A percentile compares a stretch with the other conserved stretches of the same genome.
These are phyloP conservation scores for Tolypocladium guangdongense DNA, from an alignment of 2,329 filamentous ascomycete genomes.

Conservation along the genomic window DNA sequence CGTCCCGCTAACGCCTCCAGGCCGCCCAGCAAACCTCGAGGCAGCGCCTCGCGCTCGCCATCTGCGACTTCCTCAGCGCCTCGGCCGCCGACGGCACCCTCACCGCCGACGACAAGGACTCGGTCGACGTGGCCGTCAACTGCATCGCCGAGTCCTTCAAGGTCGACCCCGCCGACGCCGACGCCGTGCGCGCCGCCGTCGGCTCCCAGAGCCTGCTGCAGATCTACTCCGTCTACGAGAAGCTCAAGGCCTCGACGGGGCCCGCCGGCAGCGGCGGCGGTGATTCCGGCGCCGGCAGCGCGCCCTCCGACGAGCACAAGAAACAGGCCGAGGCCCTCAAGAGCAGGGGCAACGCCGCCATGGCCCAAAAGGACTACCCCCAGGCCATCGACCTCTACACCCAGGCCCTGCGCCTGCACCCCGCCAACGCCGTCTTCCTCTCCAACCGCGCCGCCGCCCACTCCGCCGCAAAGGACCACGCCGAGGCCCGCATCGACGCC, in stretches of 20 bases:
- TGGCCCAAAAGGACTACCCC: slow-evolving; percentile 86
- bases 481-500: slow-evolving; percentile 74
- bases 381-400: slow-evolving; percentile 79
- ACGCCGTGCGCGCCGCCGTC: slow-evolving; percentile 63
- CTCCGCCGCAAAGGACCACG: slow-evolving; percentile 74
- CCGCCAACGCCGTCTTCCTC: slow-evolving; percentile 88
- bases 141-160: slow-evolving; percentile 95
- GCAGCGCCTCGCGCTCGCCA: slow-evolving; percentile 90
- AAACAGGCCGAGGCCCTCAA: slow-evolving; percentile 83
- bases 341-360: slow-evolving; percentile 82
- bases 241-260: slow-evolving; percentile 54
- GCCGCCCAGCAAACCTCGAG: slow-evolving; percentile 36
- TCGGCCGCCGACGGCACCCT: slow-evolving; percentile 85
- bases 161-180: slow-evolving; percentile 71
- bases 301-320: slow-evolving; percentile 45
- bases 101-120: slow-evolving; percentile 78
- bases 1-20: slow-evolving; percentile 5
- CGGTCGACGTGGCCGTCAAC: slow-evolving; percentile 85
- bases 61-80: slow-evolving; percentile 86
- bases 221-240: slow-evolving; percentile 96
- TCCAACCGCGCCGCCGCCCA: slow-evolving; percentile 95
- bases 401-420: slow-evolving; percentile 68
- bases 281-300: slow-evolving; percentile 18
- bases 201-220: slow-evolving; percentile 78
- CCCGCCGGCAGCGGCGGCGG: slow-evolving; percentile 31